Conservation (phyloP, 108 stramenopile species). For the Pseudonitzschia pungens region DNA sequence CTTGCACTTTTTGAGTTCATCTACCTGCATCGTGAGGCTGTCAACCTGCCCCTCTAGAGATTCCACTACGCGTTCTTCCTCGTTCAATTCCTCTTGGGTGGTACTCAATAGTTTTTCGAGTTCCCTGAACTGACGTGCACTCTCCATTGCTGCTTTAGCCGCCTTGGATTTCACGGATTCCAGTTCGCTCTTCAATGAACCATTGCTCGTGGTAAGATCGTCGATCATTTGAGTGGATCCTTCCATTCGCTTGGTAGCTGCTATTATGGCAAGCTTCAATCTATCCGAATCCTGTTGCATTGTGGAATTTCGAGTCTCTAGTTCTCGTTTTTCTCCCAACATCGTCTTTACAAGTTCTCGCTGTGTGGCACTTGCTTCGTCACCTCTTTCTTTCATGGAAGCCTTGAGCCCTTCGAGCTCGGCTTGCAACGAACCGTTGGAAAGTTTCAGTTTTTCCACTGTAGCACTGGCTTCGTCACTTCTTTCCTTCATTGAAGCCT, state of each 20-base stretch:
- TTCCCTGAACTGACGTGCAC: not conserved
- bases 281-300: not conserved
- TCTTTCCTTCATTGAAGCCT: too few species aligned
- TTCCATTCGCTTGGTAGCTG: slow-evolving; percentile 2
- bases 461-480: too few species aligned
- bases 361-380: not conserved
- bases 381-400: not conserved
- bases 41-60: slow-evolving; percentile 11
- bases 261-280: not conserved
- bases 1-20: slow-evolving; percentile 6
- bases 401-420: too few species aligned
- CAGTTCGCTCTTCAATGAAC: not conserved
- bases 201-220: not conserved
- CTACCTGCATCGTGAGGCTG: not conserved
- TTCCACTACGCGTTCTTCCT: slow-evolving; percentile 10
- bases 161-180: not conserved
- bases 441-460: too few species aligned
- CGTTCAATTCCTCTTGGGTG: slow-evolving; percentile 11
- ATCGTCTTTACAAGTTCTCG: not conserved
- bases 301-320: not conserved
- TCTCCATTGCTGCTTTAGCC: not conserved
- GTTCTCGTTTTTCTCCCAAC: slow-evolving; percentile 2
- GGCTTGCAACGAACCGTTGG: too few species aligned
- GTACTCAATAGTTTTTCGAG: slow-evolving; percentile 11
- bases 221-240: not conserved